Conservation (phyloP, 2,329 filamentous ascomycete species). For the Cladophialophora carrionii region DNA sequence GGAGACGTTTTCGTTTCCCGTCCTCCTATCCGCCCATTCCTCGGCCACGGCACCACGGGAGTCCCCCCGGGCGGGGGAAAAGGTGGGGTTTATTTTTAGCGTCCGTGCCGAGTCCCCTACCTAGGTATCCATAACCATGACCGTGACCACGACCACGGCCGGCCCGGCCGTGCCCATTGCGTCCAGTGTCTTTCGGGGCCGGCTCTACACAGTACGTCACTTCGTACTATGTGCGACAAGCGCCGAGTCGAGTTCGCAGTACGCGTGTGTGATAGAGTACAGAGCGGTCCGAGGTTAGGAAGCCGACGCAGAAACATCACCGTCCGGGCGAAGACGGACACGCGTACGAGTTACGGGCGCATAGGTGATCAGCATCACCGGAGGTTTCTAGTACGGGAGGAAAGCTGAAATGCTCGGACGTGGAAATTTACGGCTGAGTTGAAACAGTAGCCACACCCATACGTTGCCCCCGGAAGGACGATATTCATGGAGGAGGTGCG, state of each 20-base stretch:
- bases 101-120: not conserved
- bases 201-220: not conserved
- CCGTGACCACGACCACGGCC: not conserved
- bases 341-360: not conserved
- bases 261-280: too few relatives aligned
- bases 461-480: not conserved
- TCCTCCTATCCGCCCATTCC: not conserved
- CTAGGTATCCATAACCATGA: too few relatives aligned
- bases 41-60: not conserved
- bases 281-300: not conserved
- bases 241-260: not conserved
- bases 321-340: too few relatives aligned
- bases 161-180: not conserved
- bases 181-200: not conserved
- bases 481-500: not conserved
- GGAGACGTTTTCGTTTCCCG: not conserved
- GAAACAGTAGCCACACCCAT: not conserved
- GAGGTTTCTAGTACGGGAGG: not conserved
- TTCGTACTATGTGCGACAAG: not conserved
- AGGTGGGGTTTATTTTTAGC: not conserved
- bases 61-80: too few relatives aligned
- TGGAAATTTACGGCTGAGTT: not conserved
- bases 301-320: not conserved
- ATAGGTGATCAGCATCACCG: not conserved
- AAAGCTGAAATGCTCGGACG: not conserved